These are phyloP conservation scores for Jacaranda mimosifolia DNA, from an alignment of 257 asterid species.

Conservation along the genomic window DNA sequence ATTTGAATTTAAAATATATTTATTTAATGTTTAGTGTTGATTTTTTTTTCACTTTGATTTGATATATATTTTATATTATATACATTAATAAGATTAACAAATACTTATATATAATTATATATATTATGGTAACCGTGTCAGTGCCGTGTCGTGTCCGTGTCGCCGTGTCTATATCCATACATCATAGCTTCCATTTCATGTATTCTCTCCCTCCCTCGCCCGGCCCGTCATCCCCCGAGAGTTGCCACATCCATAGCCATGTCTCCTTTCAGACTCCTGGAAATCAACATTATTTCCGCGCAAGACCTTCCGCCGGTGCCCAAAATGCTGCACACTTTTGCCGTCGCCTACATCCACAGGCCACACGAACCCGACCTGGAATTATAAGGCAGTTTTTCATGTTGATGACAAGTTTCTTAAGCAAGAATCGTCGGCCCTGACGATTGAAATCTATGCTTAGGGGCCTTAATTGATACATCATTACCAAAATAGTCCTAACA, in stretches of 20 bases:
- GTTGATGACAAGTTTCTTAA: slow-evolving; percentile 61
- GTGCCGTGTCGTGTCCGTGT: no score
- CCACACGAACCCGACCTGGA: slow-evolving; percentile 85
- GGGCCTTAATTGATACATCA: no score
- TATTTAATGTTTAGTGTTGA: no score
- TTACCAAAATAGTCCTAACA: no score
- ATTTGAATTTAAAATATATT: no score
- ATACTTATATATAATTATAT: no score
- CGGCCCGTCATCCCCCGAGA: slow-evolving; percentile 31
- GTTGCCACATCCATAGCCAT: slow-evolving; percentile 5
- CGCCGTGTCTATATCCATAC: no score
- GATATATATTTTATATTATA: no score
- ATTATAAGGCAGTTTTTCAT: slow-evolving; percentile 64
- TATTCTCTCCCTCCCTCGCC: slow-evolving; percentile 26
- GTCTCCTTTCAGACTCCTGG: slow-evolving; percentile 58
- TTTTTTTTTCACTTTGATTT: no score
- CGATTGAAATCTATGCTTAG: slow-evolving; percentile 74
- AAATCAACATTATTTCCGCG: slow-evolving; percentile 72
- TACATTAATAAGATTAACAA: no score
- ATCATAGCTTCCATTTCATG: no score
- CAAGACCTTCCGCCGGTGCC: slow-evolving; percentile 85
- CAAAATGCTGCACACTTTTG: slow-evolving; percentile 79
- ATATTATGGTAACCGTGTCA: no score
- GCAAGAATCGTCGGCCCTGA: slow-evolving; percentile 52
- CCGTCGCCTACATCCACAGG: slow-evolving; percentile 73